Base-by-base conservation (phyloP, 805 yeast species). In the Teunomyces funiuensis region DNA sequence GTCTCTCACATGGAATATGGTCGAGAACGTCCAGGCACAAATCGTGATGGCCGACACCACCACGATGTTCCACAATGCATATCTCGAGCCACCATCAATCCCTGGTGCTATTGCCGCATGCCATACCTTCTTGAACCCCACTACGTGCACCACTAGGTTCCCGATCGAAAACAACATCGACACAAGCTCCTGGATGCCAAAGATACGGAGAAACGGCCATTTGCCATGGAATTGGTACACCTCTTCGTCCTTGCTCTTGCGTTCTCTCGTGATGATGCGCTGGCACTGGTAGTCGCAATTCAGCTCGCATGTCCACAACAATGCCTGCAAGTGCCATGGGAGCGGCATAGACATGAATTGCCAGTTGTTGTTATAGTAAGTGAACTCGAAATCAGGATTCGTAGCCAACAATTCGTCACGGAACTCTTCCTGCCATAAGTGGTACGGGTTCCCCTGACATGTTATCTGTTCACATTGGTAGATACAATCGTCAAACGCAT, bases 221-320 rank as follows among this genome's bases (percentile, higher is more conserved):
- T 93, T 93, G 0, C 99, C 99, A 61, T 93, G 97, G 65, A 88
- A 93, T 60, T 93, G 99, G 29, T 74, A 74, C 0, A 88, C 66
- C 42, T 80, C 82, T 44, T 75, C 71, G n/a, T 73, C 70, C 2
- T 63, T 49, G 0, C 43, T 49, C 11, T 66, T 62, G 16, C 96
- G 69, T 28, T 76, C 66, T 2, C 56, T 54, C 0, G 96, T 89
- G 33, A 91, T 69, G 6, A 79, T 58, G 42, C 88, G 81, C 61
- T 93, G 98, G 60, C 99, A 93, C 52, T 82, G 85, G 61, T 93
- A 93, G 63, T 93, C 98, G 64, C 99, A 93, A 56, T 93, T 82
- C 20, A 82, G 75, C 14, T 40, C 42, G 40, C 64, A 59, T 27
- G 53, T 45, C 64, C 64, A 59, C 1, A 73, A 71, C 11, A 90